These are phyloP conservation scores for Neofusicoccum kwambonambiense DNA, from an alignment of 2,329 filamentous ascomycete genomes.

Conservation along the genomic window DNA sequence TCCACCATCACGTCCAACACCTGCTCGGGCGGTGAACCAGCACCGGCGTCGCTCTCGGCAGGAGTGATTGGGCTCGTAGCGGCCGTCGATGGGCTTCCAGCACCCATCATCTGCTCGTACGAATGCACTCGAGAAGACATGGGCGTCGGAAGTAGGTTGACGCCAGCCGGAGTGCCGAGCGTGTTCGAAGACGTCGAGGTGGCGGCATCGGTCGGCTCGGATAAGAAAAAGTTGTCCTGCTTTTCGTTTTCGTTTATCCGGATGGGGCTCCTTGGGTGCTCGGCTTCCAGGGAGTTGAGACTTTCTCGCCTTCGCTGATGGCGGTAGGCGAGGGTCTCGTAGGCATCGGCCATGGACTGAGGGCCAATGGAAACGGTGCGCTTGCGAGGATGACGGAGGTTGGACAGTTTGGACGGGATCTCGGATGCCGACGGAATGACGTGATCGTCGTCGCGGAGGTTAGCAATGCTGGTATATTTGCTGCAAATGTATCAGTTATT, in stretches of 20 bases:
- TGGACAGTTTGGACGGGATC: conserved; percentile 76
- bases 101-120: conserved; percentile 73
- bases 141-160: conserved; percentile 49
- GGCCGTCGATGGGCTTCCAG: conserved; percentile 47
- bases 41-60: conserved; percentile 26
- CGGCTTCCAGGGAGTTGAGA: conserved; percentile 43
- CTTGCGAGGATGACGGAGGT: conserved; percentile 76
- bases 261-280: conserved; percentile 28
- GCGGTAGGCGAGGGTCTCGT: conserved; percentile 90
- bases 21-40: background rate
- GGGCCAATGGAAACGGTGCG: conserved; percentile 87
- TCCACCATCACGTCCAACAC: conserved; percentile 19
- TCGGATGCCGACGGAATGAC: conserved; percentile 88
- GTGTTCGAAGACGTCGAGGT: conserved; percentile 15
- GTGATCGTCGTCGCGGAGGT: conserved; percentile 74
- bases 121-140: conserved; percentile 54
- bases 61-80: conserved; percentile 17
- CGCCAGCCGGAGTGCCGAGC: conserved; percentile 39
- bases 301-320: conserved; percentile 67
- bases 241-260: background rate
- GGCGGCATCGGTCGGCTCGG: conserved; percentile 28
- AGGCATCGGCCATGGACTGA: conserved; percentile 93
- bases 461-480: conserved; percentile 82
- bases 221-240: conserved; percentile 15
- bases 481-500: conserved; percentile 24